Evolutionary conservation across 2,329 filamentous ascomycete genomes (phyloP), one percentile per base, ranked within the genome.

Genomic region (Alternaria sp.): DNA sequence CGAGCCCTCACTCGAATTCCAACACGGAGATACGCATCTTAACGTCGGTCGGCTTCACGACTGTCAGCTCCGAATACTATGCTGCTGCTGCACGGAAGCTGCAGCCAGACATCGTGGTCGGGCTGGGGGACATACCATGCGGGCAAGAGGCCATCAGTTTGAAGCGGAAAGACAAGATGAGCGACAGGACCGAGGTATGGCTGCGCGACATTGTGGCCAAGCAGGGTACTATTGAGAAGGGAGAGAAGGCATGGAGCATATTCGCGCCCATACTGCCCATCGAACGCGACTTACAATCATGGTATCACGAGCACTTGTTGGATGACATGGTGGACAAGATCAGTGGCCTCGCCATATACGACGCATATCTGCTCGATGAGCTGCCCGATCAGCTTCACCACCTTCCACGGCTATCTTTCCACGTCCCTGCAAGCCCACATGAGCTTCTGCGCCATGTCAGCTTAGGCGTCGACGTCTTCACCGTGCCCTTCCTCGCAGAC

Each of bases 1-100:
- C 85, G 8, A 88, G 89, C 7, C 91, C 92, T 0, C 77, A 81
- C 9, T 82, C 88, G 64, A 93, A 95, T 75, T 89, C 88, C 8
- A 86, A 89, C 63, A 86, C 86, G 39, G 86, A 88, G 47, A 84
- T 98, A 42, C 88, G 91, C 18, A 85, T 98, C 48, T 89, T 91
- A 74, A 97, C 95, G 2, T 94, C 93, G 0, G 92, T 93, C 1
- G 95, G 95, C 30, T 97, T 96, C 79, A 86, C 88, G 62, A 84
- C 86, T 57, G 81, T 98, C 34, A 85, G 86, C 32, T 87, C 88
- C 0, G 83, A 87, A 7, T 87, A 91, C 54, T 98, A 95, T 79
- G 81, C 87, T 6, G 88, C 88, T 18, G 83, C 91, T 2, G 82
- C 90, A 7, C 79, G 85, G 59, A 84, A 81, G n/a, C 80, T 97